These are phyloP conservation scores for Boletus sp. DNA, from an alignment of 768 basidiomycete species.

Conservation along the genomic window DNA sequence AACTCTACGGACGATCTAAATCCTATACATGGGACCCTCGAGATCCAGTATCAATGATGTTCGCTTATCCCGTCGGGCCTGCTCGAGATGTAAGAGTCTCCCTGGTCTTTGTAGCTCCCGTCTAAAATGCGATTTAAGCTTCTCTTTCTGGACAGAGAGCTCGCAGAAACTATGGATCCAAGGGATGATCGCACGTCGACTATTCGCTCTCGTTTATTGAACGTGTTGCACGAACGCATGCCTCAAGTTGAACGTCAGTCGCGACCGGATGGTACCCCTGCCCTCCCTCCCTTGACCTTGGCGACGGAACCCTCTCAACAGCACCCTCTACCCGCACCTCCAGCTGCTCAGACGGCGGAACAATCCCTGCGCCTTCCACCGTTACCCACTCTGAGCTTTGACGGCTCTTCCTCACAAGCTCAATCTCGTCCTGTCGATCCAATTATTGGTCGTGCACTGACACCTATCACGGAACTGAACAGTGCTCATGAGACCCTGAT, in stretches of 20 bases:
- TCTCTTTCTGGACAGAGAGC: constrained; percentile 84
- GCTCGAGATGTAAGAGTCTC: constrained; percentile 66
- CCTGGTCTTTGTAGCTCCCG: not conserved
- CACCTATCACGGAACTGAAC: constrained; percentile 65
- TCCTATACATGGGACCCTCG: constrained; percentile 88
- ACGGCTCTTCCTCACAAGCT: constrained; percentile 17
- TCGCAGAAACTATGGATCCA: constrained; percentile 73
- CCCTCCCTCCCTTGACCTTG: constrained; percentile 18
- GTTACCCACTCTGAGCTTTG: constrained; percentile 60
- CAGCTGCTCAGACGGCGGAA: constrained; percentile 7
- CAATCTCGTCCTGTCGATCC: constrained; percentile 22
- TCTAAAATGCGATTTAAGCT: constrained; percentile 43
- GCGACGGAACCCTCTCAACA: constrained; percentile 21
- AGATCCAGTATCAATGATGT: constrained; percentile 81
- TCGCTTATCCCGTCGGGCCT: constrained; percentile 87
- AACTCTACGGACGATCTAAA: constrained; percentile 84
- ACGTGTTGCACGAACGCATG: constrained; percentile 65
- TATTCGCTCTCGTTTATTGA: constrained; percentile 59
- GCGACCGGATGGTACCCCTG: constrained; percentile 8
- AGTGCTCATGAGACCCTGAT: constrained; percentile 27
- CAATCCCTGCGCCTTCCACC: constrained; percentile 36
- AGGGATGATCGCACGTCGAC: constrained; percentile 73
- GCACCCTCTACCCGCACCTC: constrained; percentile 26
- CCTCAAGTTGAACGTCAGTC: constrained; percentile 33
- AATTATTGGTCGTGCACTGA: constrained; percentile 37